Conservation (phyloP, 116 monocot species). For the Cymodocea nodosa region DNA sequence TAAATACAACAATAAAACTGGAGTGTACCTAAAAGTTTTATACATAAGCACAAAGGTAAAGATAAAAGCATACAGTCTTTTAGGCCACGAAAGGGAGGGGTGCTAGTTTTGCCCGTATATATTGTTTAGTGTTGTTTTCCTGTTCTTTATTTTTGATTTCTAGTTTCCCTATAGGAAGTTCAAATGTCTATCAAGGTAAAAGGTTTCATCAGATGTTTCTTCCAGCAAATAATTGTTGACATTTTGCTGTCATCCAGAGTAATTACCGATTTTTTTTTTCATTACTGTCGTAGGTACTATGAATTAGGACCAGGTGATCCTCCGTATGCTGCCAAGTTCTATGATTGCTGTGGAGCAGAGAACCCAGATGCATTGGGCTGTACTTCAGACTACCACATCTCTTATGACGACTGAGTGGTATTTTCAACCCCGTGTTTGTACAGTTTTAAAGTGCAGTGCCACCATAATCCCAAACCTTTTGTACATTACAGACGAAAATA, state of each 20-base stretch:
- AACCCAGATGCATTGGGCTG: conserved; percentile 76
- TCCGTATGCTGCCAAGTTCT: conserved; percentile 93
- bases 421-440: background rate
- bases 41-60: no score
- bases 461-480: no score
- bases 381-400: conserved; percentile 50
- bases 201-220: background rate
- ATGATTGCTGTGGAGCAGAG: conserved; percentile 97
- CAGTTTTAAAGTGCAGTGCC: background rate
- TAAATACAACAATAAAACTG: no score
- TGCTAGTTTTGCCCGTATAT: no score
- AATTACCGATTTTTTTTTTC: background rate
- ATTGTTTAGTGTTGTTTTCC: no score
- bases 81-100: no score
- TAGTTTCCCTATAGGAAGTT: no score
- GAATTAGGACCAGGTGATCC: conserved; percentile 86
- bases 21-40: no score
- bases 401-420: conserved; percentile 55
- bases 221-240: background rate
- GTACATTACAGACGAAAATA: no score
- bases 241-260: background rate
- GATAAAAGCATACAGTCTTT: no score
- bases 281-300: conserved; percentile 52
- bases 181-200: background rate
- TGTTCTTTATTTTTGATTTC: no score